phyloP scores from a whole-genome alignment of 495 filamentous ascomycete species.

The Podospora pseudopauciseta region DNA sequence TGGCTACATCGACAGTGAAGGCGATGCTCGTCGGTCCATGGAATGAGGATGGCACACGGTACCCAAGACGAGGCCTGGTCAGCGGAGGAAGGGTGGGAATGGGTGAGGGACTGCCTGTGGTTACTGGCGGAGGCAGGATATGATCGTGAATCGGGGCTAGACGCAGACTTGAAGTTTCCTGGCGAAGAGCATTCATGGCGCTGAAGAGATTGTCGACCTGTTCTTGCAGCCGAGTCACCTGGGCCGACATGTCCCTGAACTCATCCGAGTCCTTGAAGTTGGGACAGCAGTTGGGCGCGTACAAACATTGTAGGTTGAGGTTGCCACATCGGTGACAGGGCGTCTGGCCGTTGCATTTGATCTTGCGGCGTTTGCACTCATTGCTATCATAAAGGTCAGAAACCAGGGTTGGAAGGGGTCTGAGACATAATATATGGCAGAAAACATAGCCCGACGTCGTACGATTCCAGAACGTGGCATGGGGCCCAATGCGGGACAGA shows the following conservation, averaged over 20 bases:
- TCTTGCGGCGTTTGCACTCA: conserved; percentile 86
- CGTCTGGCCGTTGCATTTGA: conserved; percentile 84
- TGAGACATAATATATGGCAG: background rate
- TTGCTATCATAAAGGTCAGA: conserved; percentile 49
- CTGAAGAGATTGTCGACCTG: conserved; percentile 75
- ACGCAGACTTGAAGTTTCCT: conserved; percentile 34
- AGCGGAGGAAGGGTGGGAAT: conserved; percentile 33
- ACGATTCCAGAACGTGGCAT: background rate
- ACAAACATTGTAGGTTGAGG: conserved; percentile 74
- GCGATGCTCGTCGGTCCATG: conserved; percentile 82
- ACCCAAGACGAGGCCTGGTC: conserved; percentile 26
- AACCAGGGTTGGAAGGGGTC: background rate
- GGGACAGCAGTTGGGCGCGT: conserved; percentile 85
- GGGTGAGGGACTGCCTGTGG: conserved; percentile 34
- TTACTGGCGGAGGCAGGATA: conserved; percentile 29
- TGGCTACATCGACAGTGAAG: conserved; percentile 83
- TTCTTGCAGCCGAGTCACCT: conserved; percentile 73
- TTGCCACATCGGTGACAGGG: conserved; percentile 85
- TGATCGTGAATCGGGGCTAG: conserved; percentile 43
- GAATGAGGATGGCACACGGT: conserved; percentile 58
- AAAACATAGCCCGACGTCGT: background rate
- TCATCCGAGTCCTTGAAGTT: conserved; percentile 86
- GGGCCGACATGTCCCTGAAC: conserved; percentile 71
- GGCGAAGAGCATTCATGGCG: conserved; percentile 62
- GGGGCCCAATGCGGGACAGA: background rate